These are phyloP conservation scores for Reutealis trisperma DNA, from an alignment of 345 rosid genomes.

Conservation along the genomic window DNA sequence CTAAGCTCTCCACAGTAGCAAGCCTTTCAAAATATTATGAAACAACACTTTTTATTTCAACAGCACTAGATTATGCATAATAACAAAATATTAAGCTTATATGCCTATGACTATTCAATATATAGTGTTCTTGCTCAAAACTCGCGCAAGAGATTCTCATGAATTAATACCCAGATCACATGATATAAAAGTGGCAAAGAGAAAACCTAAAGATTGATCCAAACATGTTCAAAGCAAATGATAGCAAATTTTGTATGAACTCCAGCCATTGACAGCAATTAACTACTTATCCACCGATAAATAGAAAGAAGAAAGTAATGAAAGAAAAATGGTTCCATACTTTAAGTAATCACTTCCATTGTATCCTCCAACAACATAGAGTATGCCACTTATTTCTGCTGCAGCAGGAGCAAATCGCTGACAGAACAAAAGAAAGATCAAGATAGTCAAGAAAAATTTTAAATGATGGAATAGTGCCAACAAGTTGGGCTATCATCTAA, in stretches of 20 bases:
- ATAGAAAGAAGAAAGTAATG: constrained; percentile 2
- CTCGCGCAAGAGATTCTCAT: background rate
- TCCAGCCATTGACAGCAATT: background rate
- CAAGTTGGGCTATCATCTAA: background rate
- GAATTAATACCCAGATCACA: background rate
- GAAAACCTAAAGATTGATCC: background rate
- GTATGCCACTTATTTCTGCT: constrained; percentile 53
- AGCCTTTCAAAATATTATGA: background rate
- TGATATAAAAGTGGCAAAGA: background rate
- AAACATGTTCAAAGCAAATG: background rate
- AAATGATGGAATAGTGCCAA: background rate
- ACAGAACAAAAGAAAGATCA: constrained; percentile 15
- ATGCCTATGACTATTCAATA: background rate
- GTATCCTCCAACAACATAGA: constrained; percentile 80
- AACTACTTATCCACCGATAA: background rate
- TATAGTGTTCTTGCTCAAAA: background rate
- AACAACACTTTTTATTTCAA: background rate
- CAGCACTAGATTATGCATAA: background rate
- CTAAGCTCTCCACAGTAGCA: background rate
- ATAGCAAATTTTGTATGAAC: background rate
- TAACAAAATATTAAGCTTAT: background rate
- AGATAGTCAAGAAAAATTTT: background rate
- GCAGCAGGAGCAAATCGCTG: constrained; percentile 84
- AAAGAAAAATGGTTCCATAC: constrained; percentile 40
- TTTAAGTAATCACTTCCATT: constrained; percentile 51